Evolutionary conservation across 768 basidiomycete species (phyloP).

Genomic region (Boletus speciosus): DNA sequence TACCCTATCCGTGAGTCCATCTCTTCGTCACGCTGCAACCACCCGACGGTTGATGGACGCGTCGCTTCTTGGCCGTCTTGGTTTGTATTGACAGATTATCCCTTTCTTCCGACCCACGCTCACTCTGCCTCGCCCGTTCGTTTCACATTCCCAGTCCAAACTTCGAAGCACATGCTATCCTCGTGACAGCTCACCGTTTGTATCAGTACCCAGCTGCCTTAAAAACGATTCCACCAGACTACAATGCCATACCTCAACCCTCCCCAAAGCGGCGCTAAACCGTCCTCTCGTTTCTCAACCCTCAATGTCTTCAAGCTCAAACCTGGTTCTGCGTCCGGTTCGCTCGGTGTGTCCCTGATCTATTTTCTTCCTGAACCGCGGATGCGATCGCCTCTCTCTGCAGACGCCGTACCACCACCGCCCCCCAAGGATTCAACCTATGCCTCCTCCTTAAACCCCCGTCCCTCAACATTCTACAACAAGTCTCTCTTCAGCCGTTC

Average conservation of each 20-base stretch:
- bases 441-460: conserved; percentile 5
- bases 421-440: conserved; percentile 53
- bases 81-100: background rate
- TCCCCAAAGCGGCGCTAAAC: conserved; percentile 13
- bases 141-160: background rate
- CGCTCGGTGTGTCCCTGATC: background rate
- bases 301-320: conserved; percentile 43
- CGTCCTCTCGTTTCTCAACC: conserved; percentile 40
- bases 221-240: background rate
- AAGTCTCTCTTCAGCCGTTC: conserved; percentile 39
- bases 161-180: background rate
- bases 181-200: background rate
- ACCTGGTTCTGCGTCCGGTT: background rate
- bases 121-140: background rate
- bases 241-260: conserved; percentile 9
- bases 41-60: background rate
- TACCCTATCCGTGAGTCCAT: too few relatives aligned
- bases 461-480: conserved; percentile 19
- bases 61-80: background rate
- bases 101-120: background rate
- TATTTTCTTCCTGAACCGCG: background rate
- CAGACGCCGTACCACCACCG: conserved; percentile 35
- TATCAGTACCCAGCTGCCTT: background rate
- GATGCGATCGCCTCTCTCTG: background rate
- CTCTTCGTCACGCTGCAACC: background rate